Percentiles rank a stretch among this genome's conserved stretches.
These are phyloP conservation scores for Populus euphratica DNA, from an alignment of 345 rosid species.

Conservation along the genomic window DNA sequence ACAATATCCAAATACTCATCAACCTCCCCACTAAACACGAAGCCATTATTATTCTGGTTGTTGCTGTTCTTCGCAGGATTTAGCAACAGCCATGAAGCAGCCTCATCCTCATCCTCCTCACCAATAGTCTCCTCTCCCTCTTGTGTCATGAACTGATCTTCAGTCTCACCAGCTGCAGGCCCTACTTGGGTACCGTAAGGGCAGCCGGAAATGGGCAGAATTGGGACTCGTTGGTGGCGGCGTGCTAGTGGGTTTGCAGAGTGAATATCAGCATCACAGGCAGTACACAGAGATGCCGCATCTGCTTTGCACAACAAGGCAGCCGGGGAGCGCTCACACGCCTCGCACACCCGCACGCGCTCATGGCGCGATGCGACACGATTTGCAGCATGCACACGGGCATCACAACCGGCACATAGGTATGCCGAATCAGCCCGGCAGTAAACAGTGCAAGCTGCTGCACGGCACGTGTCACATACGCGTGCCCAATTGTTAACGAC, in stretches of 20 bases:
- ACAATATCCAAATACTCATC: constrained; percentile 81
- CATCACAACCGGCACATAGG: constrained; percentile 63
- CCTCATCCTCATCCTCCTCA: constrained; percentile 67
- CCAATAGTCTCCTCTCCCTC: constrained; percentile 30
- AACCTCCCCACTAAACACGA: constrained; percentile 51
- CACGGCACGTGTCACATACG: constrained; percentile 65
- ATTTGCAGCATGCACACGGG: constrained; percentile 69
- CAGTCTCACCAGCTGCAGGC: constrained; percentile 21
- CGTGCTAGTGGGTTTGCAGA: constrained; percentile 89
- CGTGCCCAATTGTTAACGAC: constrained; percentile 53
- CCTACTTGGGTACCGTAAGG: constrained; percentile 24
- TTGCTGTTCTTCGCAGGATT: constrained; percentile 41
- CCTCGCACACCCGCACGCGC: constrained; percentile 79
- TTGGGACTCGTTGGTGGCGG: constrained; percentile 82
- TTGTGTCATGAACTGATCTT: constrained; percentile 31
- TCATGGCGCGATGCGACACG: constrained; percentile 82
- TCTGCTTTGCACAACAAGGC: constrained; percentile 86
- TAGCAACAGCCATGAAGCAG: constrained; percentile 73
- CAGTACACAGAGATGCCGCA: constrained; percentile 72
- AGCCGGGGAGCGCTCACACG: constrained; percentile 86
- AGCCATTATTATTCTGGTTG: constrained; percentile 39
- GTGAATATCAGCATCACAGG: constrained; percentile 82
- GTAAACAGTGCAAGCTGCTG: constrained; percentile 75
- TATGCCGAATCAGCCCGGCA: constrained; percentile 78
- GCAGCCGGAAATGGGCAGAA: constrained; percentile 54